phyloP scores from a whole-genome alignment of 2,329 filamentous ascomycete species.

The Albifimbria verrucaria region DNA sequence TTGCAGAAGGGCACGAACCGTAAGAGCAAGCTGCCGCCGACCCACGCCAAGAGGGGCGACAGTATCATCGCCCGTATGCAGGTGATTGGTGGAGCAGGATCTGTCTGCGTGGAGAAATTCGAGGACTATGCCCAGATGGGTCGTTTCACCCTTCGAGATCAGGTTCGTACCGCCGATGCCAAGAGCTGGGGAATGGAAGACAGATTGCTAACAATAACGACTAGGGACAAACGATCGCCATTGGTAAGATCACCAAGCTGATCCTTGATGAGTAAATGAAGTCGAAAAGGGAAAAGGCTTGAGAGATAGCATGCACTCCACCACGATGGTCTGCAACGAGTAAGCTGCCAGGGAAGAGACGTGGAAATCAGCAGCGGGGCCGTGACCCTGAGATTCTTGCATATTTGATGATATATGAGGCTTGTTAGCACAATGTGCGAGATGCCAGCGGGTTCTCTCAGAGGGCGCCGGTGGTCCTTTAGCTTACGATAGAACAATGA shows the following conservation, averaged over 20 bases:
- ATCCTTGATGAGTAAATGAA: constrained; percentile 34
- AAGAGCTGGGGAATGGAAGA: not conserved
- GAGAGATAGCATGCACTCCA: not conserved
- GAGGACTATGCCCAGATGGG: constrained; percentile 95
- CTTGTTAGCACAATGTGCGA: not conserved
- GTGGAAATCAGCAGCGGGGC: not conserved
- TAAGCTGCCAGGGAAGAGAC: not conserved
- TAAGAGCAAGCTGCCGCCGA: constrained; percentile 89
- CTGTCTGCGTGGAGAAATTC: constrained; percentile 90
- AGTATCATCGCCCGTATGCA: constrained; percentile 91
- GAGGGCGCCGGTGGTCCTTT: not conserved
- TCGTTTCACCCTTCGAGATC: constrained; percentile 84
- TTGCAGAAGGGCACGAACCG: constrained; percentile 90
- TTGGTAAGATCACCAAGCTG: constrained; percentile 97
- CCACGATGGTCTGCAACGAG: not conserved
- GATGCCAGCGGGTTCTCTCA: not conserved
- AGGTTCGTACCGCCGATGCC: constrained; percentile 51
- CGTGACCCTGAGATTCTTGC: not conserved
- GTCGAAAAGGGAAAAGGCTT: constrained; percentile 1
- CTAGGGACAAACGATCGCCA: constrained; percentile 97
- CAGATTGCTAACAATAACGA: constrained; percentile 20
- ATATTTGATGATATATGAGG: not conserved
- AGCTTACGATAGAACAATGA: not conserved
- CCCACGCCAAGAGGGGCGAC: constrained; percentile 78
- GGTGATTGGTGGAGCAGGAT: constrained; percentile 78